Evolutionary conservation across 148 eudicot genomes (phyloP).

Genomic region (Arctostaphylos glauca): DNA sequence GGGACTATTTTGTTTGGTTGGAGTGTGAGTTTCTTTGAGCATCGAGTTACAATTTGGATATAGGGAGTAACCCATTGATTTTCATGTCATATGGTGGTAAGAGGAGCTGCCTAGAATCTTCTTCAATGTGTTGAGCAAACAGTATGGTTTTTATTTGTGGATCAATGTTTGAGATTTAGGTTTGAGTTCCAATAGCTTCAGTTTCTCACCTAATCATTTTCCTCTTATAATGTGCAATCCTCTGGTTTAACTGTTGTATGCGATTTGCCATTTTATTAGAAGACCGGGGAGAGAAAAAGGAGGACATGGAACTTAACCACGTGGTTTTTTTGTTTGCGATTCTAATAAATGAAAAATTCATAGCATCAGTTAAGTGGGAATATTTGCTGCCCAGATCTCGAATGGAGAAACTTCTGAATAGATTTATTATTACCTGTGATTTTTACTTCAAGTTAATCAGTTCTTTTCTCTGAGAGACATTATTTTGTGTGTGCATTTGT

Average conservation of each 20-base stretch:
- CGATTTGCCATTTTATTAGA: not conserved
- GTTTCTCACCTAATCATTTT: not conserved
- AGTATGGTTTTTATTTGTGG: not conserved
- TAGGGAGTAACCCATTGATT: not conserved
- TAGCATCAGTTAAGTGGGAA: not conserved
- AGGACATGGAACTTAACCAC: not conserved
- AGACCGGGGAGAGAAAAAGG: not conserved
- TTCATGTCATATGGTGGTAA: not conserved
- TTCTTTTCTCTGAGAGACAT: conserved; percentile 19
- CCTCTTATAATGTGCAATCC: not conserved
- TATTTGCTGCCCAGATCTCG: not conserved
- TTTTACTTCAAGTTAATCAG: not conserved
- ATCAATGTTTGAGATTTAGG: not conserved
- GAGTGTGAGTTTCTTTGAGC: not conserved
- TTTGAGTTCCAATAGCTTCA: not conserved
- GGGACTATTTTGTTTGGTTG: not conserved
- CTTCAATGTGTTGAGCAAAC: not conserved
- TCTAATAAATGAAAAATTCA: not conserved
- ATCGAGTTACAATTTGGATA: not conserved
- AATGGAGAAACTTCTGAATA: not conserved
- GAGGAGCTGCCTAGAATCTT: not conserved
- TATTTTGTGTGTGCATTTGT: not conserved
- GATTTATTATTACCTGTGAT: not conserved
- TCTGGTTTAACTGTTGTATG: not conserved
- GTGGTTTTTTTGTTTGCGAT: not conserved